Evolutionary conservation across 352 stramenopile genomes (phyloP).

Genomic region (Globisporangium emineosum): DNA sequence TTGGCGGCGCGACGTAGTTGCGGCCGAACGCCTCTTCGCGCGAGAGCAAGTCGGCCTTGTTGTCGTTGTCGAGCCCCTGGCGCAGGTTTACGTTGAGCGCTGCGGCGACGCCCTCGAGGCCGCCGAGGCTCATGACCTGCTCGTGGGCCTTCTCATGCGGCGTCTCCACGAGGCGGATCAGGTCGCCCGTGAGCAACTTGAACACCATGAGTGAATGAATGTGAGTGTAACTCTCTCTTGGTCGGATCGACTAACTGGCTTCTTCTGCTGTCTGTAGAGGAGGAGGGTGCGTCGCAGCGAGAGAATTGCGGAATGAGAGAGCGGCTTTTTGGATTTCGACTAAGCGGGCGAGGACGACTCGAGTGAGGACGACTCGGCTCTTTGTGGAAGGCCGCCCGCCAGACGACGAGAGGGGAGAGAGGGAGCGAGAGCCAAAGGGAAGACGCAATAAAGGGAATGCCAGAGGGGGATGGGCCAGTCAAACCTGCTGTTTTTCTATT

Average conservation of each 20-base stretch:
- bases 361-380: not conserved
- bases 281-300: constrained; percentile 11
- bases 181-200: constrained; percentile 48
- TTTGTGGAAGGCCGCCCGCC: not conserved
- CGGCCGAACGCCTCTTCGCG: constrained; percentile 53
- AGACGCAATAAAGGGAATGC: not conserved
- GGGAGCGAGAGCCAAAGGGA: not conserved
- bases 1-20: constrained; percentile 60
- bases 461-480: not conserved
- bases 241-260: not conserved
- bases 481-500: not conserved
- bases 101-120: constrained; percentile 44
- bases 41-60: constrained; percentile 28
- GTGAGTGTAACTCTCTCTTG: not conserved
- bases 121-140: constrained; percentile 37
- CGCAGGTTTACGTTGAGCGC: constrained; percentile 40
- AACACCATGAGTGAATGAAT: constrained; percentile 29
- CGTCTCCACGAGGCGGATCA: constrained; percentile 66
- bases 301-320: constrained; percentile 18
- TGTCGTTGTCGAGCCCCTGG: constrained; percentile 46
- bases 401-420: not conserved
- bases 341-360: constrained; percentile 20
- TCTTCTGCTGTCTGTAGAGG: not conserved
- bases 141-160: constrained; percentile 50
- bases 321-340: constrained; percentile 20